A percentile compares a stretch with the other conserved stretches of the same genome.
Conservation (phyloP, 139 green algal species). For the Coelastrella sp. region DNA sequence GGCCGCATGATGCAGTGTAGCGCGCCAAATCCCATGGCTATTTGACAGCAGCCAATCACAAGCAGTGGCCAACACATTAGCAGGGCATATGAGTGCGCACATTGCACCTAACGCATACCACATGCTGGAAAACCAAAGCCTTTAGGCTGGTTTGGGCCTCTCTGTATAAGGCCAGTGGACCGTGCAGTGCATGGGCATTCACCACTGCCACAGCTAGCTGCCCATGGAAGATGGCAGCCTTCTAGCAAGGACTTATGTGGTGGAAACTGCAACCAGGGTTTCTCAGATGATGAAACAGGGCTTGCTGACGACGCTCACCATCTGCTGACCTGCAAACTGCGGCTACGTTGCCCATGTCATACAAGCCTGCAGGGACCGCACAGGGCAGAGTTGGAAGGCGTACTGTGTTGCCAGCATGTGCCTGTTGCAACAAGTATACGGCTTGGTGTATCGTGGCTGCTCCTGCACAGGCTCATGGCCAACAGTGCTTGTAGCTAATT, state of each 20-base stretch:
- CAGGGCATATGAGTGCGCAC: neutral
- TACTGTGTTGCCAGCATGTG: neutral
- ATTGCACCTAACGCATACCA: neutral
- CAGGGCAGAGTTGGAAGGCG: neutral
- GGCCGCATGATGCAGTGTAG: conserved; percentile 72
- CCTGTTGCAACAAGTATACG: neutral
- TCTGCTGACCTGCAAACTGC: conserved; percentile 79
- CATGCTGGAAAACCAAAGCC: neutral
- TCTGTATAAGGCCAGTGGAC: too few species aligned
- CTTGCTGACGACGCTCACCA: conserved; percentile 51
- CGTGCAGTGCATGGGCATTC: too few species aligned
- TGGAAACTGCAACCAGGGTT: neutral
- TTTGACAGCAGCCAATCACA: neutral
- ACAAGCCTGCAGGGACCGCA: conserved; percentile 50
- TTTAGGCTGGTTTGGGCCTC: too few species aligned
- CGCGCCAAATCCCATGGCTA: conserved; percentile 75
- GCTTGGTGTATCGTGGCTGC: too few species aligned
- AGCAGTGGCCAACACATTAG: neutral
- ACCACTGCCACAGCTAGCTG: too few species aligned
- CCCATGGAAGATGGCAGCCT: too few species aligned
- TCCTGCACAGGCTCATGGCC: too few species aligned
- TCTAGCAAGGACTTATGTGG: too few species aligned
- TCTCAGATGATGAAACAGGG: neutral
- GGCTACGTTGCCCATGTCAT: conserved; percentile 86
- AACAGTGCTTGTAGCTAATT: too few species aligned